Evolutionary conservation across 306 rosid species (phyloP).

Genomic region (Delonix regia): DNA sequence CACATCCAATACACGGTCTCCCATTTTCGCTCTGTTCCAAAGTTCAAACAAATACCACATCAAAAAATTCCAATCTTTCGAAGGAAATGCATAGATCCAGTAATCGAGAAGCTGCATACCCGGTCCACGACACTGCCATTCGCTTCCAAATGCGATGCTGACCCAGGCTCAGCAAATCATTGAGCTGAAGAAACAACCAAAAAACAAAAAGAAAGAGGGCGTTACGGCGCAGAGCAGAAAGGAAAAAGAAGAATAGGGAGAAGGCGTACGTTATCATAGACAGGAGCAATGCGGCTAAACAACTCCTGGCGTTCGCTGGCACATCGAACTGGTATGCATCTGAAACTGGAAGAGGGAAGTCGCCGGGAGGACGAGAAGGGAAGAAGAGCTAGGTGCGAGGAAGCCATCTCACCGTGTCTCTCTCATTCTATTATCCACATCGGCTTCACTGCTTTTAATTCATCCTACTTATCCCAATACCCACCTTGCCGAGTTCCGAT

Average conservation of each 20-base stretch:
- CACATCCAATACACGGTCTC: constrained; percentile 76
- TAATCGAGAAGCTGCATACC: constrained; percentile 36
- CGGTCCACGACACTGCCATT: constrained; percentile 85
- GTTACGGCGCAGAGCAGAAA: not conserved
- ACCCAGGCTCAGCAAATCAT: constrained; percentile 82
- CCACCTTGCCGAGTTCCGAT: not conserved
- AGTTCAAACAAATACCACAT: not conserved
- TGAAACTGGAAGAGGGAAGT: not conserved
- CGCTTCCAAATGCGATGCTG: constrained; percentile 94
- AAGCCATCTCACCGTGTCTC: not conserved
- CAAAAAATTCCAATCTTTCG: not conserved
- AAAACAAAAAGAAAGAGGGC: not conserved
- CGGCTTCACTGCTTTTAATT: too few relatives aligned
- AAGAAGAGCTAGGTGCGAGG: not conserved
- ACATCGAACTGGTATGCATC: not conserved
- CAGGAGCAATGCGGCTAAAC: constrained; percentile 43
- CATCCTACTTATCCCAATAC: not conserved
- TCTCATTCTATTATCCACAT: not conserved
- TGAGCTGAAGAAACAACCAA: not conserved
- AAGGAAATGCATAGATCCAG: not conserved
- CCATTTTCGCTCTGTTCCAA: constrained; percentile 65
- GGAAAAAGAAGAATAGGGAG: not conserved
- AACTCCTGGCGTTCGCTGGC: constrained; percentile 2
- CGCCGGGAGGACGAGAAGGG: not conserved
- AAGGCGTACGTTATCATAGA: constrained; percentile 51